Base-by-base conservation (phyloP, 495 filamentous ascomycete species). In the Aspergillus bridgeri region DNA sequence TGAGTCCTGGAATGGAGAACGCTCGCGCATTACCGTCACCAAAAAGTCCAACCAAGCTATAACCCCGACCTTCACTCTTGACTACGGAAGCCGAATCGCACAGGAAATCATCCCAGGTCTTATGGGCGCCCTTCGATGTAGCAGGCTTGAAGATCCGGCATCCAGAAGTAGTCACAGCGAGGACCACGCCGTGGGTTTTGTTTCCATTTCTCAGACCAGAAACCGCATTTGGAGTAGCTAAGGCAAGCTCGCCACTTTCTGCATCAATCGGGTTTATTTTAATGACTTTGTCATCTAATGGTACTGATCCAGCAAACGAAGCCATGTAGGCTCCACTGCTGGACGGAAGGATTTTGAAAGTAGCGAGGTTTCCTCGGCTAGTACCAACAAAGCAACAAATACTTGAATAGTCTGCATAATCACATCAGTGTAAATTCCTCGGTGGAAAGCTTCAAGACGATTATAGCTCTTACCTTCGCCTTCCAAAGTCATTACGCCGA, bases 341-440 rank as follows among this genome's bases (percentile, higher is more conserved):
- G 7, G 84, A 77, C 3, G 94, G 94, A 7, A 98, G 74, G 18
- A 98, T 76, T 73, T 94, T 96, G 74, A 98, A 92, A 0, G 94
- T 97, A 19, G 84, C 84, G 25, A 97, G 74, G 56, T 87, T 87
- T 20, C 94, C 94, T 38, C 84, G 64, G 63, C 87, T 92, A 0
- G 93, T 98, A 9, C 95, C 94, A 4, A 94, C 88, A 64, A 97
- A 96, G 61, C 92, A 88, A 48, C 87, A 85, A 54, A 98, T 96
- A 62, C 90, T 96, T 6, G 93, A 96, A 65, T 96, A 98, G 59
- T 89, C 87, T 83, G 52, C 6, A 11, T 11, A 54, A 24, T 48
- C 27, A 18, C 49, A 49, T 75, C 58, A 73, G 71, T 58, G 54
- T 45, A n/a, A 5, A 3, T 5, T 23, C 11, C 11, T 20, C 23